These are phyloP conservation scores for Arabis alpina DNA, from an alignment of 345 rosid species.

Conservation along the genomic window DNA sequence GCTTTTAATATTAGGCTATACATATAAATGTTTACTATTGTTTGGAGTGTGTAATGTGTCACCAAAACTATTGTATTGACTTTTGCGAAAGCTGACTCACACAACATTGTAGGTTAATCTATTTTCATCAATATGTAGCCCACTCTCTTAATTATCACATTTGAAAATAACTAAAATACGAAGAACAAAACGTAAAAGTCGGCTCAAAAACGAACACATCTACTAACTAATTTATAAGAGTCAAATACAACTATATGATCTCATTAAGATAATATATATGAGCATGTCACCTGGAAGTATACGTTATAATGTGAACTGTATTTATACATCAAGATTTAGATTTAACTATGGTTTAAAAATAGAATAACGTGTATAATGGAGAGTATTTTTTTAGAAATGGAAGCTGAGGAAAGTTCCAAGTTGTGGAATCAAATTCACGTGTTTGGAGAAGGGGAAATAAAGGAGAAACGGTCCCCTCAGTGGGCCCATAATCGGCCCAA, in stretches of 20 bases:
- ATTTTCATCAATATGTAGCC: constrained; percentile 24
- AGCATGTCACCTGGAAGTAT: constrained; percentile 29
- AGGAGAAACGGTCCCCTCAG: constrained; percentile 37
- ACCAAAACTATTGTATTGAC: constrained; percentile 30
- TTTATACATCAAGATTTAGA: background rate
- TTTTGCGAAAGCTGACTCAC: constrained; percentile 35
- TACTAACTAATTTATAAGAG: background rate
- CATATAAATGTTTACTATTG: constrained; percentile 6
- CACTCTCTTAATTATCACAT: constrained; percentile 27
- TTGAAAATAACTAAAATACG: background rate
- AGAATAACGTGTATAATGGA: constrained; percentile 12
- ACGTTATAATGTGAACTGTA: constrained; percentile 6
- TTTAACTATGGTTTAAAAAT: constrained; percentile 12
- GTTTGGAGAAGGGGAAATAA: constrained; percentile 34
- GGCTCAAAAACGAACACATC: constrained; percentile 4
- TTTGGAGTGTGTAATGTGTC: constrained; percentile 36
- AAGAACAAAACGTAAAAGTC: background rate
- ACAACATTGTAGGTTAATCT: constrained; percentile 21
- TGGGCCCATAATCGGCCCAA: constrained; percentile 39
- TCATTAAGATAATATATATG: background rate
- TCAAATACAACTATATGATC: constrained; percentile 10
- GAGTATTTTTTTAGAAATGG: constrained; percentile 14
- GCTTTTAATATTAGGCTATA: background rate
- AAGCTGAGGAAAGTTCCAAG: constrained; percentile 44
- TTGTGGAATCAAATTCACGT: constrained; percentile 43